phyloP scores from a whole-genome alignment of 2,329 filamentous ascomycete genomes.

The Ophiognomonia clavigignenti-juglandacearum region DNA sequence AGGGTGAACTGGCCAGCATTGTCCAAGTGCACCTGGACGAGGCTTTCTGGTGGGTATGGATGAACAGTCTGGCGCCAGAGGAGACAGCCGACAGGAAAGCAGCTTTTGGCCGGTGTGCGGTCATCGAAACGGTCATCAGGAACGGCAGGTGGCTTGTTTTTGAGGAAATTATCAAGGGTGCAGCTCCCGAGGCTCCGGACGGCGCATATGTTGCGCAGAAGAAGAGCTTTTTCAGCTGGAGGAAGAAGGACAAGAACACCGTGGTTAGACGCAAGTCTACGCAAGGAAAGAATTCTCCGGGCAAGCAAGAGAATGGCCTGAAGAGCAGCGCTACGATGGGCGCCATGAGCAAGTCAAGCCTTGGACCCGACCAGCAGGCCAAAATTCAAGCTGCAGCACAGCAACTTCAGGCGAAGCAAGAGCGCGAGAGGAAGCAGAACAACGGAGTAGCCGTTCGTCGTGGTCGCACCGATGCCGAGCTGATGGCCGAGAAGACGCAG shows the following conservation, averaged over 20 bases:
- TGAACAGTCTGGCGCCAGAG: constrained; percentile 86
- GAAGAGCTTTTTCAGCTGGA: constrained; percentile 88
- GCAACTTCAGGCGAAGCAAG: constrained; percentile 69
- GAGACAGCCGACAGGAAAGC: constrained; percentile 83
- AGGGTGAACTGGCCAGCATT: constrained; percentile 92
- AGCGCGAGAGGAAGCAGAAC: constrained; percentile 46
- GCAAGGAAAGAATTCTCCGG: constrained; percentile 51
- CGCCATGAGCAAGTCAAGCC: constrained; percentile 67
- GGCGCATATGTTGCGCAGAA: constrained; percentile 93
- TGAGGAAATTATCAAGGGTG: constrained; percentile 94
- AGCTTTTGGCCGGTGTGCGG: constrained; percentile 87
- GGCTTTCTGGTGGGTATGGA: constrained; percentile 99
- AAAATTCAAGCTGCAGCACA: constrained; percentile 88
- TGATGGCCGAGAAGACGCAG: constrained; percentile 69
- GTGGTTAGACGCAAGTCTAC: constrained; percentile 66
- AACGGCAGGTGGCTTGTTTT: constrained; percentile 87
- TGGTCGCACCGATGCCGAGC: constrained; percentile 51
- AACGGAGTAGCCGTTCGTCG: constrained; percentile 29
- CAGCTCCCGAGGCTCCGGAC: constrained; percentile 75
- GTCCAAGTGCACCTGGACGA: constrained; percentile 82
- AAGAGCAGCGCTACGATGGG: constrained; percentile 35
- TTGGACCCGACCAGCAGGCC: constrained; percentile 87
- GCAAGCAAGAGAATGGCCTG: constrained; percentile 35
- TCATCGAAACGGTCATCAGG: constrained; percentile 81
- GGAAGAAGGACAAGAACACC: constrained; percentile 44